Conservation (phyloP, 805 yeast genomes). For the Tanozyma kutaoensis region DNA sequence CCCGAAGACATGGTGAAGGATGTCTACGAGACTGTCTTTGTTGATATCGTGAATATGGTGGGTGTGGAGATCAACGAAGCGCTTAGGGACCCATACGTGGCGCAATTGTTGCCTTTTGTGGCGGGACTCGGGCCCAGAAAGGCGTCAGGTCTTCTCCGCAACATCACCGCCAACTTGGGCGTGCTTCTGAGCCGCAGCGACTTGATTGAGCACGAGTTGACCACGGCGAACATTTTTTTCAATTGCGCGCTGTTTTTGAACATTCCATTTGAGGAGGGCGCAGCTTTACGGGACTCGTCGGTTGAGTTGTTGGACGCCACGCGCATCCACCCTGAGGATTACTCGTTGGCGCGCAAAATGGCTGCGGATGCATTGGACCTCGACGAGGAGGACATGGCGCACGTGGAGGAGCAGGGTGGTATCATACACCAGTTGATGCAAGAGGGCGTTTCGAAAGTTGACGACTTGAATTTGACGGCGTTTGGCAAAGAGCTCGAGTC, state of each 20-base stretch:
- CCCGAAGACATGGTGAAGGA: conserved; percentile 41
- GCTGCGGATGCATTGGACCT: conserved; percentile 96
- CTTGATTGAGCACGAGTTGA: conserved; percentile 65
- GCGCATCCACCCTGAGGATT: conserved; percentile 96
- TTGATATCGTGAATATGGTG: conserved; percentile 79
- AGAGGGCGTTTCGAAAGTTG: conserved; percentile 62
- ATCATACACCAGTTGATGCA: conserved; percentile 61
- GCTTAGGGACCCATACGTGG: conserved; percentile 58
- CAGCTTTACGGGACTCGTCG: conserved; percentile 40
- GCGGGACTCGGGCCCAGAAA: conserved; percentile 95
- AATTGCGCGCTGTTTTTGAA: conserved; percentile 86
- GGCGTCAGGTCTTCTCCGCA: conserved; percentile 74
- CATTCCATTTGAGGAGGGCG: conserved; percentile 55
- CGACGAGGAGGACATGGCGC: conserved; percentile 85
- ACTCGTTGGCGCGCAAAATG: conserved; percentile 90
- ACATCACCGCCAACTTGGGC: conserved; percentile 53
- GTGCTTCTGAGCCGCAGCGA: conserved; percentile 59
- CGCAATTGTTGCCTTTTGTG: conserved; percentile 61
- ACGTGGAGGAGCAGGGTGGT: conserved; percentile 69
- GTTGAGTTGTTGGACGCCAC: conserved; percentile 86
- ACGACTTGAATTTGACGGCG: conserved; percentile 79
- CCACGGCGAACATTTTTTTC: conserved; percentile 72
- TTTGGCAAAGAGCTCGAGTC: conserved; percentile 81
- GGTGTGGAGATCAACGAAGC: conserved; percentile 94
- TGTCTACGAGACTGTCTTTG: conserved; percentile 70